Evolutionary conservation across 345 rosid genomes (phyloP).

Genomic region (Eutrema heterophyllum): DNA sequence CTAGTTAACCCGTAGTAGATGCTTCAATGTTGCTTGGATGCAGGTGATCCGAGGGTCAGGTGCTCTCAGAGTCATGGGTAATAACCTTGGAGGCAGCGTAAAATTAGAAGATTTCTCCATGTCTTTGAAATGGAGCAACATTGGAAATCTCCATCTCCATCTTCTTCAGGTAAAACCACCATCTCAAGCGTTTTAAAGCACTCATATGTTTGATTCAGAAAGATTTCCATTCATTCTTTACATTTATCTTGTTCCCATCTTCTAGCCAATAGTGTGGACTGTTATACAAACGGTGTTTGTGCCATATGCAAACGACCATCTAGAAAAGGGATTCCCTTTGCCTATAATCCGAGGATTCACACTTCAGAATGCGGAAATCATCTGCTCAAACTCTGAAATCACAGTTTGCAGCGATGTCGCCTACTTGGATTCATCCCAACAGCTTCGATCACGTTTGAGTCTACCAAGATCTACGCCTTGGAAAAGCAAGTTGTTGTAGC

Average conservation of each 20-base stretch:
- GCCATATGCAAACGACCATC: slow-evolving; percentile 72
- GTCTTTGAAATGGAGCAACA: slow-evolving; percentile 84
- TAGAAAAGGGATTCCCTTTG: slow-evolving; percentile 72
- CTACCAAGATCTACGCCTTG: slow-evolving; percentile 3
- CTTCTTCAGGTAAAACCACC: slow-evolving; percentile 62
- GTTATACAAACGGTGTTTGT: slow-evolving; percentile 74
- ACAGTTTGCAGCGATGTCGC: slow-evolving; percentile 63
- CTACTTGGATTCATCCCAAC: slow-evolving; percentile 38
- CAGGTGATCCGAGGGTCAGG: slow-evolving; percentile 75
- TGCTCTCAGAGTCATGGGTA: slow-evolving; percentile 58
- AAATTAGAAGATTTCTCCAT: slow-evolving; percentile 63
- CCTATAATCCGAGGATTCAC: slow-evolving; percentile 90
- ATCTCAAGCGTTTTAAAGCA: background rate
- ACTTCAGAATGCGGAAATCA: slow-evolving; percentile 54
- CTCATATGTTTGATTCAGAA: background rate
- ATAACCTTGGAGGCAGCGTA: slow-evolving; percentile 81
- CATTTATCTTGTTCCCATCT: background rate
- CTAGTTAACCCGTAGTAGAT: background rate
- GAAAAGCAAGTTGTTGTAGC: slow-evolving; percentile 5
- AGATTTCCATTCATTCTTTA: background rate
- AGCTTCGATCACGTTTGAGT: background rate
- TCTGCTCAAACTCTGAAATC: slow-evolving; percentile 50
- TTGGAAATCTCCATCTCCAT: slow-evolving; percentile 73
- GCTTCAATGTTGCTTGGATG: slow-evolving; percentile 1
- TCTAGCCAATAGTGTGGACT: slow-evolving; percentile 95